Evolutionary conservation across 257 asterid species (phyloP), one percentile per base, ranked within the genome.

Genomic region (Ilex aquifolium): DNA sequence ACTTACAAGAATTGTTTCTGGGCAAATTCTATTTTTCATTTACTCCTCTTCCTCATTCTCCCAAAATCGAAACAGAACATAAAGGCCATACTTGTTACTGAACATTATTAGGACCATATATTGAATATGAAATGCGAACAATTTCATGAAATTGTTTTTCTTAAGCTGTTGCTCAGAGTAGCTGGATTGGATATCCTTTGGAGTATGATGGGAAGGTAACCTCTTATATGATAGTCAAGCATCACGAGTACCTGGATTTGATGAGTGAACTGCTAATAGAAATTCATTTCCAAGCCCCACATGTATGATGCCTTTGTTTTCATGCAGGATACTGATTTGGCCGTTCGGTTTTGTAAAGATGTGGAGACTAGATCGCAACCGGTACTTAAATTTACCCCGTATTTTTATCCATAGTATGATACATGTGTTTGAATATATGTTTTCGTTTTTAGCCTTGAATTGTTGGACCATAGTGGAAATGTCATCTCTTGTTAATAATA

Each of bases 331-430:
- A 63, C 83, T 68, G 95, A 88, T 79, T 69, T 86, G 80, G 97
- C 82, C 30, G 71, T 92, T 29, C 81, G 97, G 68, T 87, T 92
- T 70, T 92, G 98, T 75, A 92, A 88, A 72, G 97, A 92, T 79
- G 87, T 92, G 8, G 95, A 92, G 81, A 70, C 89, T 57, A 82
- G 98, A 80, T 77, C 98, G 13, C 81, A 76, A 55, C 52, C 54
- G 88, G 98, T 86, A 83, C 15, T 51, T 68, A 61, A n/a, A 46
- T 56, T 29, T 57, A 16, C 17, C 27, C 29, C 49, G 65, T 71
- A 63, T 62, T 48, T 64, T 57, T 53, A 10, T 53, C 15, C 10
- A 15, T 53, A 2, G 5, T 7, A 53, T 53, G 15, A 6, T 2
- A 49, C 54, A 6, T 2, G 14, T 12, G 10, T 49, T 4, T 2